Evolutionary conservation across 331 rosid species (phyloP).

Genomic region (Phaseolus coccineus): DNA sequence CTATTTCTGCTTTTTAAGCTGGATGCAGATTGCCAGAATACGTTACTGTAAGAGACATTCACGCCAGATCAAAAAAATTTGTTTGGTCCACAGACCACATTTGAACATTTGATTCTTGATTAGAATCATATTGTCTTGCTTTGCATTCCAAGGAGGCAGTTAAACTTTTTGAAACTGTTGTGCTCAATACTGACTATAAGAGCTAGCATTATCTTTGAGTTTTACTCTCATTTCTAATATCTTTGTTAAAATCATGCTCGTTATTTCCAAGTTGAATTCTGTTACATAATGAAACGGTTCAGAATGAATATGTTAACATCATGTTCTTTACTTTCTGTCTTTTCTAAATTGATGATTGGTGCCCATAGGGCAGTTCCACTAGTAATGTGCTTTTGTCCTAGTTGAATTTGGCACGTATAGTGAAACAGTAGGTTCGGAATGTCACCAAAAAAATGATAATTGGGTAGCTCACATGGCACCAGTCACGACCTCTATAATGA

Average conservation of each 20-base stretch:
- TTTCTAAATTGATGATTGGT: background rate
- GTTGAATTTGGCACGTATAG: background rate
- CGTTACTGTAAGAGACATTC: constrained; percentile 50
- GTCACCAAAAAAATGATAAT: background rate
- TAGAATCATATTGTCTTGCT: background rate
- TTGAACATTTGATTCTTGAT: background rate
- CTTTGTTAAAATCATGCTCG: background rate
- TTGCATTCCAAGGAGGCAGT: background rate
- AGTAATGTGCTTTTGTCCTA: background rate
- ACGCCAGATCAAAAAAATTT: background rate
- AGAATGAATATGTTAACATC: constrained; percentile 4
- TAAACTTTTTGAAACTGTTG: too few relatives aligned
- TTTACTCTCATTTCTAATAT: too few relatives aligned
- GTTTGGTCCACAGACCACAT: background rate
- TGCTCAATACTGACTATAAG: too few relatives aligned
- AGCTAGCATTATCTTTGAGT: too few relatives aligned
- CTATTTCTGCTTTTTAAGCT: constrained; percentile 55
- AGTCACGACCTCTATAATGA: background rate
- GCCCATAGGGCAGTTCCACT: background rate
- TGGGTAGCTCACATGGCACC: constrained; percentile 9
- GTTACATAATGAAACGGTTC: background rate
- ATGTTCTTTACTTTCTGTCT: background rate
- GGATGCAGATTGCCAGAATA: constrained; percentile 58
- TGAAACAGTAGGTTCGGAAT: background rate
- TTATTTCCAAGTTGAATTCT: too few relatives aligned